Evolutionary conservation across 805 yeast species (phyloP), one percentile per base, ranked within the genome.

Genomic region (Candida succiphila): DNA sequence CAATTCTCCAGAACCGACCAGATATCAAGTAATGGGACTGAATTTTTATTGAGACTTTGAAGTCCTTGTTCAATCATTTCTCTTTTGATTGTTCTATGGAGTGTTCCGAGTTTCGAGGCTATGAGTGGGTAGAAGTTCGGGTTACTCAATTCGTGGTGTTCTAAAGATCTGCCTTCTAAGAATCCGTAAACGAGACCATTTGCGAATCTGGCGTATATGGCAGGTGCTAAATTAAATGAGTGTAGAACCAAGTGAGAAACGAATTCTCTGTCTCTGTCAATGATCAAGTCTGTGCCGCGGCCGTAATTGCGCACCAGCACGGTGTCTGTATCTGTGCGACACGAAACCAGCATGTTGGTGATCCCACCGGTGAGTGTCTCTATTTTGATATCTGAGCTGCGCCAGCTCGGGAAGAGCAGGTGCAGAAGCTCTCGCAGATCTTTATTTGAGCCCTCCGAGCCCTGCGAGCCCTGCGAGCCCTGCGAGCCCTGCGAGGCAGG

Each of bases 151-250:
- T 81, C 84, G 12, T 59, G 55, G 7, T 76, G 69, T 5, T 66
- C 60, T 24, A 78, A 58, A 0, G 88, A 68, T 20, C 78, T 50
- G 8, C 92, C 92, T 1, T 72, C 69, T 8, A 78, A 60, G 45
- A 61, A 81, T 5, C 84, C 87, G 46, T 81, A 81, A 10, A 81
- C 69, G 28, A 81, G 61, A 1, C 92, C 92, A 51, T 81, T 81
- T 23, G 73, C 70, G 44, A 82, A 78, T 33, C 82, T 57, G 4
- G 83, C 79, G 48, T 71, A 72, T 18, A 81, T 66, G 1, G 77
- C 66, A 1, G 92, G 85, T 0, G 89, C 89, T 39, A 81, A 63
- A 3, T 63, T 60, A 28, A 75, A 60, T 3, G 78, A 64, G 43
- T 75, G 67, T 32, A 82, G 63, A 33, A 75, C 69, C 31, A 75